A percentile compares a stretch with the other conserved stretches of the same genome.
phyloP scores from a whole-genome alignment of 169 alveolate species.

The Besnoitia besnoiti region DNA sequence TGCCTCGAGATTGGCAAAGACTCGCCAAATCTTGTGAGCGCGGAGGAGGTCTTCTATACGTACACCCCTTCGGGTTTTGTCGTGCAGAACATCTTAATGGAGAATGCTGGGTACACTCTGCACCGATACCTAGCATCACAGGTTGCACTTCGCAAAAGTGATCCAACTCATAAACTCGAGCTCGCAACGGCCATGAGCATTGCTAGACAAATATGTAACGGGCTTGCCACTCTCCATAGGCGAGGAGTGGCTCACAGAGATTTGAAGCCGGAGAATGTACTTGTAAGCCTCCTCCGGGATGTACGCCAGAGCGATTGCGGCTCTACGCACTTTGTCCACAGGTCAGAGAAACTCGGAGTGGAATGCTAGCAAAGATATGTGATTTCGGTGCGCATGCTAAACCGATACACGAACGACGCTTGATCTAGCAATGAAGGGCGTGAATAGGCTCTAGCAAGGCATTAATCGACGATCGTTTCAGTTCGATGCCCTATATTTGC shows the following conservation, averaged over 20 bases:
- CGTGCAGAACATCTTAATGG: slow-evolving; percentile 55
- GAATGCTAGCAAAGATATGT: background rate
- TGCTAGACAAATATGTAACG: slow-evolving; percentile 37
- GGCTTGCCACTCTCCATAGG: slow-evolving; percentile 23
- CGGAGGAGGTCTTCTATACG: slow-evolving; percentile 18
- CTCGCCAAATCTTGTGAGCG: slow-evolving; percentile 17
- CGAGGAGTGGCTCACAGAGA: slow-evolving; percentile 53
- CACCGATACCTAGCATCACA: background rate
- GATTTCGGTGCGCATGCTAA: background rate
- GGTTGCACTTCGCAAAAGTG: background rate
- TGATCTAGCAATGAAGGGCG: too few species aligned
- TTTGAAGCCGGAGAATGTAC: slow-evolving; percentile 48
- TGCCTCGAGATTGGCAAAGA: slow-evolving; percentile 39
- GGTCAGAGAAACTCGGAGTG: background rate
- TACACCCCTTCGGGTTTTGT: slow-evolving; percentile 41
- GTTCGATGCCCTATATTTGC: slow-evolving; percentile 60
- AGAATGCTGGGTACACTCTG: slow-evolving; percentile 12
- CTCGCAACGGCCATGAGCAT: background rate
- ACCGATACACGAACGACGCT: too few species aligned
- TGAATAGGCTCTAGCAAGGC: slow-evolving; percentile 49
- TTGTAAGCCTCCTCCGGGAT: background rate
- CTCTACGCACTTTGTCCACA: background rate
- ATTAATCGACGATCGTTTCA: background rate
- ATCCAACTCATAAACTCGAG: background rate
- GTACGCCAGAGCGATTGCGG: background rate